Base-by-base conservation (phyloP, 1,284 basidiomycete genomes). In the Rhodotorula sp. region DNA sequence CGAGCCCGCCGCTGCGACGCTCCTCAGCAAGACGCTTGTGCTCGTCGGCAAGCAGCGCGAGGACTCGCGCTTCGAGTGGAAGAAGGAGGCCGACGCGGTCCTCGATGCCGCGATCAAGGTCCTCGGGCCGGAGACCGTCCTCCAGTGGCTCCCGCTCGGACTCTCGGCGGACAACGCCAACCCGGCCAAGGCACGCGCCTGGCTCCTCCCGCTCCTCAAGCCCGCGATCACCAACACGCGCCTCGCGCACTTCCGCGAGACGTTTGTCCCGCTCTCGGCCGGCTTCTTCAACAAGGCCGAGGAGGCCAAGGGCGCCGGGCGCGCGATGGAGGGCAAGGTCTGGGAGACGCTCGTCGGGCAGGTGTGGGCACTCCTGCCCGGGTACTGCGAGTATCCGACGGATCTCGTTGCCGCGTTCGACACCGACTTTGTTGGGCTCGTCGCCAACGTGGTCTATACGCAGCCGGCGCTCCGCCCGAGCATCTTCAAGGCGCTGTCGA, bases 221-320 rank as follows among this genome's bases (percentile, higher is more conserved):
- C 87, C 91, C 44, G 87, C 82, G 54, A 85, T 85, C 85, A 79
- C 94, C 89, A 86, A 91, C 89, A 78, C 95, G 87, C 70, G 90
- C 84, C 85, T 99, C 55, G 83, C 83, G 0, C 95, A 96, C 83
- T 99, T 99, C 80, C 86, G 93, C 27, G 86, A 87, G 6, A 91
- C 92, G 81, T 96, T 99, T 77, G 91, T 99, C 15, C 94, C 97
- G 25, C 84, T 99, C 50, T 97, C 93, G 53, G 95, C 97, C 81
- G 87, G 89, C 53, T 89, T 99, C 86, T 99, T 98, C 80, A 88
- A 80, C 69, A 79, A 78, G 61, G 79, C 61, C 73, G 80, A 69
- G 64, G 92, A 78, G 83, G 92, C 61, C 90, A 95, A 81, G 88
- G 81, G 50, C 10, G 90, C 91, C 0, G 90, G 91, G 72, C 83